A percentile compares a stretch with the other conserved stretches of the same genome.
Conservation (phyloP, 805 yeast species). For the Ogataea chonburiensis region DNA sequence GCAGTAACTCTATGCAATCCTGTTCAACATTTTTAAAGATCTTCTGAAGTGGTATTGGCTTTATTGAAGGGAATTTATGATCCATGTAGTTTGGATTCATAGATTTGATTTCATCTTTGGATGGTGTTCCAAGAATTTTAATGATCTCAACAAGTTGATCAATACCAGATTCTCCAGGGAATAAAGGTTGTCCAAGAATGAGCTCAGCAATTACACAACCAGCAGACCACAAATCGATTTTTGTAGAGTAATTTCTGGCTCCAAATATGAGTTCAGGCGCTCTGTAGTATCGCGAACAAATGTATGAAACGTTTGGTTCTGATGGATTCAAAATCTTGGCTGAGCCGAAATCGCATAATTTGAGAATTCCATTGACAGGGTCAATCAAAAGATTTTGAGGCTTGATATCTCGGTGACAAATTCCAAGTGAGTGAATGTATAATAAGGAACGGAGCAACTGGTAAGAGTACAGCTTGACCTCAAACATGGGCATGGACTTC, state of each 20-base stretch:
- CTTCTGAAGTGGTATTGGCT: constrained; percentile 69
- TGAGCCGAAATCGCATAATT: constrained; percentile 94
- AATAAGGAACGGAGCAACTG: constrained; percentile 75
- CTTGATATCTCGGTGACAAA: constrained; percentile 91
- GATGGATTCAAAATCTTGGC: constrained; percentile 87
- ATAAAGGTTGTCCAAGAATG: constrained; percentile 90
- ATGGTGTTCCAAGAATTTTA: constrained; percentile 93
- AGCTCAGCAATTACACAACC: constrained; percentile 98
- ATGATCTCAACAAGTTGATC: constrained; percentile 97
- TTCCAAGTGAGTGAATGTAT: constrained; percentile 72
- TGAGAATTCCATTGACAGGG: constrained; percentile 79
- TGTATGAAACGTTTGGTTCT: constrained; percentile 94
- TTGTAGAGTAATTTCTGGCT: constrained; percentile 92
- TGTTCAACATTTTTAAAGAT: constrained; percentile 58
- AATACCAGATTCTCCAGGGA: constrained; percentile 97
- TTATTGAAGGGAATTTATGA: constrained; percentile 87
- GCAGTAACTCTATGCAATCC: constrained; percentile 56
- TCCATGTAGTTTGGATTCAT: constrained; percentile 98
- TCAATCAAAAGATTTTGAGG: constrained; percentile 88
- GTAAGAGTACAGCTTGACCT: constrained; percentile 80
- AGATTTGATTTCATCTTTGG: constrained; percentile 83
- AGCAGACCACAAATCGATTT: constrained; percentile 96
- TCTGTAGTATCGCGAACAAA: constrained; percentile 93
- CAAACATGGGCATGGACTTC: constrained; percentile 81
- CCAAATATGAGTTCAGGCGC: constrained; percentile 98